Percentiles rank a stretch among this genome's conserved stretches.
phyloP scores from a whole-genome alignment of 768 basidiomycete genomes.

The Amanita exitialis region DNA sequence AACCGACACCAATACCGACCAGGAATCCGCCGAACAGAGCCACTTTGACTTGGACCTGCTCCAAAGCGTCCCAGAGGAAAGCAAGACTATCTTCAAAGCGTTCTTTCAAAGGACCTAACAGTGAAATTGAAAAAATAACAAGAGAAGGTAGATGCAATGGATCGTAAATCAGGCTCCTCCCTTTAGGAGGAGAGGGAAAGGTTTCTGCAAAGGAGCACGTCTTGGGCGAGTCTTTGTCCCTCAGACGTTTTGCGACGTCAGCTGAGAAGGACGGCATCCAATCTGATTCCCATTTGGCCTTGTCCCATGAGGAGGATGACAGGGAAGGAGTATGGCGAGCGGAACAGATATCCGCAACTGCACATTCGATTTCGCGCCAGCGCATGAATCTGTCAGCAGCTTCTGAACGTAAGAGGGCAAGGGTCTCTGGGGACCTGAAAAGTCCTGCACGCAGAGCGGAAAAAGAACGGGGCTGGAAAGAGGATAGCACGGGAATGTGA shows the following conservation, averaged over 20 bases:
- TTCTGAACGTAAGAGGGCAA: constrained; percentile 47
- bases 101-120: constrained; percentile 34
- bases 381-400: constrained; percentile 61
- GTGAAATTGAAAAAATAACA: constrained; percentile 48
- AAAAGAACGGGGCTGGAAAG: constrained; percentile 44
- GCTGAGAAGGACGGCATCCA: constrained; percentile 53
- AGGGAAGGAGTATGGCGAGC: background rate
- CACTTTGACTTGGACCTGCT: constrained; percentile 19
- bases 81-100: constrained; percentile 1
- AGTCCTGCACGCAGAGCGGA: constrained; percentile 46
- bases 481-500: constrained; percentile 24
- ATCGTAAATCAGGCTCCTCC: constrained; percentile 29
- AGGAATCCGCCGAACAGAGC: constrained; percentile 29
- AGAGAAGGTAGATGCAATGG: constrained; percentile 61
- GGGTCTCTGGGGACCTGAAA: constrained; percentile 55
- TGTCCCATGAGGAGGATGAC: constrained; percentile 34
- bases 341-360: constrained; percentile 30
- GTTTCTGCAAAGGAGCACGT: constrained; percentile 1
- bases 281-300: constrained; percentile 56
- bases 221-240: constrained; percentile 17
- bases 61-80: constrained; percentile 10
- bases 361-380: constrained; percentile 63
- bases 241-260: constrained; percentile 44
- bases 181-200: background rate
- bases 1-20: constrained; percentile 27